Conservation (phyloP, 345 rosid genomes). For the Arabidopsis arenosa region DNA sequence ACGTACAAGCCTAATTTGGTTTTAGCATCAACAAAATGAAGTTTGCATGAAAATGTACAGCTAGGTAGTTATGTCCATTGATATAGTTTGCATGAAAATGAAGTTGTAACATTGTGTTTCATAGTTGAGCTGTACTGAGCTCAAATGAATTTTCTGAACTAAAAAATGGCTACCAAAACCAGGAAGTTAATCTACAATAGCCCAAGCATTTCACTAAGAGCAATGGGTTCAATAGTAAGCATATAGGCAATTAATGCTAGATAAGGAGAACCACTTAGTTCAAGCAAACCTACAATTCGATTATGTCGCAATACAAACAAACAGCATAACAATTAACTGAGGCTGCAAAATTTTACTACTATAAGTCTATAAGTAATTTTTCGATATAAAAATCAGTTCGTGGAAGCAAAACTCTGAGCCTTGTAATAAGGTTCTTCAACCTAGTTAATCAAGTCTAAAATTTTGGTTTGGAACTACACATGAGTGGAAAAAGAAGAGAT, state of each 20-base stretch:
- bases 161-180: not conserved
- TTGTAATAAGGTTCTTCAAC: not conserved
- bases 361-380: too few species aligned
- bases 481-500: not conserved
- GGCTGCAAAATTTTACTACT: too few species aligned
- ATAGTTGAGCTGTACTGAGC: not conserved
- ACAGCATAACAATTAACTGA: too few species aligned
- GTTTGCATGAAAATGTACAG: not conserved
- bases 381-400: not conserved
- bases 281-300: too few species aligned
- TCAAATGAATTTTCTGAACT: not conserved
- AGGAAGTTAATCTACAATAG: not conserved
- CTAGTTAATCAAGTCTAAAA: too few species aligned
- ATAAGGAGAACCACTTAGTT: too few species aligned
- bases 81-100: not conserved
- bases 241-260: too few species aligned
- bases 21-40: not conserved
- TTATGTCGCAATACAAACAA: too few species aligned
- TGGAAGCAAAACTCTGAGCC: not conserved
- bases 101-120: conserved; percentile 9
- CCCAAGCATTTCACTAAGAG: not conserved
- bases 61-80: not conserved
- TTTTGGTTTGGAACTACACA: not conserved
- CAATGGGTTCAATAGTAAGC: not conserved
- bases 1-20: not conserved